Evolutionary conservation across 148 eudicot species (phyloP).

Genomic region (Rhododendron vialii): DNA sequence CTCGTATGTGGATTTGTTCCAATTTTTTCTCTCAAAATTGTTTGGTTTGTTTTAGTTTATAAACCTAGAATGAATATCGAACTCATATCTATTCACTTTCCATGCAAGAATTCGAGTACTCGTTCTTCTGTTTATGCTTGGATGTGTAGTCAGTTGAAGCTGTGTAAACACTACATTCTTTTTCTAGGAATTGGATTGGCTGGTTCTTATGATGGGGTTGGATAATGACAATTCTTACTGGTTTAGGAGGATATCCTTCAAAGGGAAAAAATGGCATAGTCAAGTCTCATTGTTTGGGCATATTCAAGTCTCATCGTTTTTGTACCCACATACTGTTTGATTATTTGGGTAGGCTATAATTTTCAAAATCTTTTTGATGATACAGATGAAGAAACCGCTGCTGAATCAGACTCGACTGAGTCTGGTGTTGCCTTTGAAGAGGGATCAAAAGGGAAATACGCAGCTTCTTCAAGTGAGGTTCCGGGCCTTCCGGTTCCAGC

Average conservation of each 20-base stretch:
- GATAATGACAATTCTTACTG: no score
- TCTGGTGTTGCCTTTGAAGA: neutral
- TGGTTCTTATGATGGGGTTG: neutral
- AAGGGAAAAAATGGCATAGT: neutral
- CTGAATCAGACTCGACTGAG: neutral
- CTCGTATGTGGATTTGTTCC: neutral
- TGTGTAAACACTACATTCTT: neutral
- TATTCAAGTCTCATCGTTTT: conserved; percentile 12
- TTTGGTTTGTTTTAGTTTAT: neutral
- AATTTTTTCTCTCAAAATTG: neutral
- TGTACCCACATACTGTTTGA: conserved; percentile 19
- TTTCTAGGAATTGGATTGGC: conserved; percentile 20
- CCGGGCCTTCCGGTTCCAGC: neutral
- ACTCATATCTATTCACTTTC: neutral
- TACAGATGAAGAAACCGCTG: neutral
- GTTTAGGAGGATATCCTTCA: no score
- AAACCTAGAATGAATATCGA: neutral
- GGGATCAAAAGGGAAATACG: neutral
- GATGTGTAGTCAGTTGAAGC: neutral
- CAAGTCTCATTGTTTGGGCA: conserved; percentile 21
- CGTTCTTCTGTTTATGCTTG: neutral
- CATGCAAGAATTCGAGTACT: neutral
- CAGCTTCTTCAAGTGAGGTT: neutral
- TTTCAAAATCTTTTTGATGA: neutral
- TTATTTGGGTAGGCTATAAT: conserved; percentile 21